Conservation (phyloP, 768 basidiomycete genomes). For the Coprinellus micaceus region DNA sequence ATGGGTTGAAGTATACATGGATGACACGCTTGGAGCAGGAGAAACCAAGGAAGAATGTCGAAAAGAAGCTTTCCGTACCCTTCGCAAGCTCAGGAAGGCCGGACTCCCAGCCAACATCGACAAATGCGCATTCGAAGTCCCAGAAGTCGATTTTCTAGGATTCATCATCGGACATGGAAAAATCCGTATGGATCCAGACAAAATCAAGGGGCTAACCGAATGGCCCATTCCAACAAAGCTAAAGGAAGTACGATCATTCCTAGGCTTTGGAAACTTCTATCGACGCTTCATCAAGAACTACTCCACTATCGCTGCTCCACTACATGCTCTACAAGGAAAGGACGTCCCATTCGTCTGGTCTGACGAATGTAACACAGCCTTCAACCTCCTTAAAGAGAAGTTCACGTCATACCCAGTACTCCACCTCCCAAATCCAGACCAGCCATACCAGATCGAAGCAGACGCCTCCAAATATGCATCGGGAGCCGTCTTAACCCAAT, state of each 20-base stretch:
- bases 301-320: constrained; percentile 28
- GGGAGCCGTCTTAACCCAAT: constrained; percentile 14
- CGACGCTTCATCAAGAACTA: constrained; percentile 37
- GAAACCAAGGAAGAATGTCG: no score
- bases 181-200: constrained; percentile 35
- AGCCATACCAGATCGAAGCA: constrained; percentile 7
- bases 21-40: no score
- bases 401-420: constrained; percentile 2
- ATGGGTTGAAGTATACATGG: no score
- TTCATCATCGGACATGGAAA: constrained; percentile 21
- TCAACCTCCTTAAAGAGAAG: constrained; percentile 26
- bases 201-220: constrained; percentile 30
- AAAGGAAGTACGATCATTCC: constrained; percentile 35
- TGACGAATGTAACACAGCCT: constrained; percentile 19
- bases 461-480: constrained; percentile 1
- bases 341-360: no score
- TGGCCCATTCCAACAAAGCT: constrained; percentile 35
- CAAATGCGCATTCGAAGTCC: no score
- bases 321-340: no score
- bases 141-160: constrained; percentile 35
- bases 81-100: no score
- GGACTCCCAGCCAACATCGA: no score
- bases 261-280: constrained; percentile 46
- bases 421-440: background rate
- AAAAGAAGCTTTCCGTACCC: no score